Conservation (phyloP, 176 grass and related monocot species). For the Zoysia japonica region DNA sequence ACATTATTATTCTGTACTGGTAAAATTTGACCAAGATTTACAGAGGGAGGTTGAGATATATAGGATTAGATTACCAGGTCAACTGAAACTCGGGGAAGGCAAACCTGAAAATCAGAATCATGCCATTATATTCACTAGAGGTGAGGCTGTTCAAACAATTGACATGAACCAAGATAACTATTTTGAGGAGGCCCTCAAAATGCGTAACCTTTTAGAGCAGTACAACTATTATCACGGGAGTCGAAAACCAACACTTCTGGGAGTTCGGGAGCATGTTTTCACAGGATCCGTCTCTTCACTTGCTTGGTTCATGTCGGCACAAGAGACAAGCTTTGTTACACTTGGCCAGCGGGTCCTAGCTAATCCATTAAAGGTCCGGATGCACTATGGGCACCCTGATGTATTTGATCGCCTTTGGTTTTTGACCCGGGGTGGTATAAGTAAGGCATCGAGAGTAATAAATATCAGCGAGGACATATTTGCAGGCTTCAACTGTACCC, state of each 20-base stretch:
- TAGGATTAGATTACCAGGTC: conserved; percentile 81
- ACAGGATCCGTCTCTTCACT: conserved; percentile 98
- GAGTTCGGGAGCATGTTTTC: conserved; percentile 94
- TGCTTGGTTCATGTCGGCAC: conserved; percentile 99
- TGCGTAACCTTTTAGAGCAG: conserved; percentile 93
- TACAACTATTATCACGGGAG: conserved; percentile 70
- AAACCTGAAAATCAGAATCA: conserved; percentile 99
- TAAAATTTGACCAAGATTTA: conserved; percentile 81
- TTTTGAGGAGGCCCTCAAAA: conserved; percentile 98
- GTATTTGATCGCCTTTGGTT: conserved; percentile 99
- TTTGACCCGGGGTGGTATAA: conserved; percentile 84
- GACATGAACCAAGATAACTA: conserved; percentile 99
- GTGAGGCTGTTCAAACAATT: conserved; percentile 89
- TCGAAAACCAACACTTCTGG: conserved; percentile 84
- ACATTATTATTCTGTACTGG: conserved; percentile 84
- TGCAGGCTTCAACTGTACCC: conserved; percentile 96
- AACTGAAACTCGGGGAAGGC: conserved; percentile 88
- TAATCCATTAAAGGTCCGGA: conserved; percentile 86
- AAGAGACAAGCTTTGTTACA: conserved; percentile 97
- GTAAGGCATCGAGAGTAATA: conserved; percentile 94
- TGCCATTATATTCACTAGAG: conserved; percentile 93
- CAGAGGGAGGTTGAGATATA: conserved; percentile 90
- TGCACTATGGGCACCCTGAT: conserved; percentile 99
- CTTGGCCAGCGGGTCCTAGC: conserved; percentile 95
- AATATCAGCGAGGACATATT: conserved; percentile 99